Conservation (phyloP, 2,329 filamentous ascomycete genomes). For the Fusarium setosum region DNA sequence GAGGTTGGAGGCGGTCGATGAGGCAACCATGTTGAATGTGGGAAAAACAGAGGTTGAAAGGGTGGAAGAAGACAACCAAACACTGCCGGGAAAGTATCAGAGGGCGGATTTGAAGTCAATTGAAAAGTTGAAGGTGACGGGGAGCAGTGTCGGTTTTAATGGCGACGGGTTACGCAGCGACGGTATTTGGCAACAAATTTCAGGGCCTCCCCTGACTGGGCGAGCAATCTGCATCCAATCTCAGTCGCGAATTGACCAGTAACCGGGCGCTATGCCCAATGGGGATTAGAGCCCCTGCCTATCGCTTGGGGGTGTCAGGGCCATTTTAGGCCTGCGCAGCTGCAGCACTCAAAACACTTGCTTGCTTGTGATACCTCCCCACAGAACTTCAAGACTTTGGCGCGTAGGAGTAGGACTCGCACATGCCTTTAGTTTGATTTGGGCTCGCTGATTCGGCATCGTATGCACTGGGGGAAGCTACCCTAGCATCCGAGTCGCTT, state of each 20-base stretch:
- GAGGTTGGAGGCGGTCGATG: conserved; percentile 60
- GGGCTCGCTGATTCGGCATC: conserved; percentile 6
- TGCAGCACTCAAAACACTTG: conserved; percentile 7
- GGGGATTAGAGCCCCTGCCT: conserved; percentile 19
- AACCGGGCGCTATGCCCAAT: conserved; percentile 35
- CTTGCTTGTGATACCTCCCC: conserved; percentile 15
- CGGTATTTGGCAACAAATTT: conserved; percentile 44
- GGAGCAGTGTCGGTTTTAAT: conserved; percentile 40
- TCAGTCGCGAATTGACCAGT: conserved; percentile 40
- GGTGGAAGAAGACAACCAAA: conserved; percentile 11
- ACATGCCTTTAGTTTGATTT: neutral
- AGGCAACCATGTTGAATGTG: conserved; percentile 57
- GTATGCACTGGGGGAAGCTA: neutral
- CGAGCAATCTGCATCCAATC: conserved; percentile 42
- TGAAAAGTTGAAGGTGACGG: conserved; percentile 26
- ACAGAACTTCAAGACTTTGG: conserved; percentile 12
- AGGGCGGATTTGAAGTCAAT: conserved; percentile 22
- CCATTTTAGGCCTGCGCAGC: conserved; percentile 22
- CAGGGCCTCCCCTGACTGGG: conserved; percentile 44
- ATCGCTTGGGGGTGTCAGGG: conserved; percentile 32
- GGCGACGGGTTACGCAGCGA: conserved; percentile 31
- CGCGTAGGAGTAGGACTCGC: conserved; percentile 10
- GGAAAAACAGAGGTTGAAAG: conserved; percentile 24
- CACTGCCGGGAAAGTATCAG: conserved; percentile 12
- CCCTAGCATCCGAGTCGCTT: conserved; percentile 15